Conservation (phyloP, 2,329 filamentous ascomycete species). For the Microdochium bolleyi region DNA sequence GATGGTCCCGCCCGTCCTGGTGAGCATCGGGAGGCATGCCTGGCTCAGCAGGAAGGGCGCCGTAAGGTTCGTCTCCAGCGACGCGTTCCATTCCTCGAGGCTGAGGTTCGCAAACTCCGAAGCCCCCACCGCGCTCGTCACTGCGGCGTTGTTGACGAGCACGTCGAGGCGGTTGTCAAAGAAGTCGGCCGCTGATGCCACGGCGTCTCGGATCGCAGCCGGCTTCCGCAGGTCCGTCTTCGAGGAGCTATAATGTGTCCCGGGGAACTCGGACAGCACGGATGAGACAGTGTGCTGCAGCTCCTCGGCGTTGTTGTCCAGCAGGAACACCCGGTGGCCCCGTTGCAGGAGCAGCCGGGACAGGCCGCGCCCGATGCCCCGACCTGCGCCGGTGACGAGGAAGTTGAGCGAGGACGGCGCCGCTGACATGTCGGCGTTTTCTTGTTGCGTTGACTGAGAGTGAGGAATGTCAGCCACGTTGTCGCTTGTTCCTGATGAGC, state of each 20-base stretch:
- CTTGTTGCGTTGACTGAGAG: no score
- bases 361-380: conserved; percentile 28
- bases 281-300: conserved; percentile 23
- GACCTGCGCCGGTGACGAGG: conserved; percentile 25
- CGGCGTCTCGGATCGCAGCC: conserved; percentile 17
- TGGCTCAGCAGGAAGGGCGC: conserved; percentile 21
- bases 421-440: not conserved
- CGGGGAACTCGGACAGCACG: conserved; percentile 22
- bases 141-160: conserved; percentile 32
- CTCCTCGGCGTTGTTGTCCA: conserved; percentile 27
- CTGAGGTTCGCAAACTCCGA: conserved; percentile 8
- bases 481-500: no score
- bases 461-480: no score
- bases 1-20: conserved; percentile 18
- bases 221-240: not conserved
- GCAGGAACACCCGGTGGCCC: conserved; percentile 29
- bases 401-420: conserved; percentile 12
- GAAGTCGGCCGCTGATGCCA: conserved; percentile 17
- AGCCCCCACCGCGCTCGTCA: conserved; percentile 22
- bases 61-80: conserved; percentile 27
- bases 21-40: conserved; percentile 17
- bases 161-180: conserved; percentile 28
- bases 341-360: conserved; percentile 23
- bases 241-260: conserved; percentile 9
- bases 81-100: conserved; percentile 27